Conservation (phyloP, 331 rosid genomes). For the Quercus tomentella region DNA sequence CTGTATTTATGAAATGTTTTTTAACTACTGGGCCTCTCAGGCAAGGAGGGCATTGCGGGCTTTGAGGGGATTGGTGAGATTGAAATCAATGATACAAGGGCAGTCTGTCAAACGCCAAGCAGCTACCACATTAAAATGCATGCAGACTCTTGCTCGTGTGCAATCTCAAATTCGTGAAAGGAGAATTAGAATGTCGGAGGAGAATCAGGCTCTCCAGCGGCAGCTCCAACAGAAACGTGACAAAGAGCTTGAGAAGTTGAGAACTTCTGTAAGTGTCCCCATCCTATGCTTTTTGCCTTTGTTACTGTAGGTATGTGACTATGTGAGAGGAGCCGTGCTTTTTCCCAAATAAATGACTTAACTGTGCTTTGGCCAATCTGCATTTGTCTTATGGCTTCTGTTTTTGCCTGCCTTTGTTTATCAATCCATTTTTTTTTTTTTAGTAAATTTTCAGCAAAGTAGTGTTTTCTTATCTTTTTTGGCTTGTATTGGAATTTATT, state of each 20-base stretch:
- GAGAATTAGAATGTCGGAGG: slow-evolving; percentile 76
- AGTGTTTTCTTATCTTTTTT: background rate
- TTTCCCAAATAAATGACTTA: background rate
- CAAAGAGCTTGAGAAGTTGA: slow-evolving; percentile 57
- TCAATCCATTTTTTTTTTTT: background rate
- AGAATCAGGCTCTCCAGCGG: slow-evolving; percentile 72
- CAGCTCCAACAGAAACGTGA: slow-evolving; percentile 63
- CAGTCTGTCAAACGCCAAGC: slow-evolving; percentile 82
- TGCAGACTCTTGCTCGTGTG: slow-evolving; percentile 81
- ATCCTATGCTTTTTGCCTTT: background rate
- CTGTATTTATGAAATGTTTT: background rate
- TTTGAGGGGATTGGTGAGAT: slow-evolving; percentile 76
- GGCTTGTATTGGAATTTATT: background rate
- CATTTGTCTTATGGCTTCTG: background rate
- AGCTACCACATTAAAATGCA: slow-evolving; percentile 66
- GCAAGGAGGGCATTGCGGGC: slow-evolving; percentile 77
- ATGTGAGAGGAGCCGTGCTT: background rate
- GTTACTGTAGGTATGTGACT: background rate
- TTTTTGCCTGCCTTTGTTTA: background rate
- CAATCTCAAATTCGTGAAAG: slow-evolving; percentile 78
- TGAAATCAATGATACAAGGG: slow-evolving; percentile 70
- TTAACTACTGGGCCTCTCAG: slow-evolving; percentile 40
- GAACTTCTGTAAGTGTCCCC: slow-evolving; percentile 46
- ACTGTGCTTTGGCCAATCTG: background rate
- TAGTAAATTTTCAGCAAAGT: background rate